phyloP scores from a whole-genome alignment of 139 green algal genomes.

The Deuterostichococcus epilithicus region DNA sequence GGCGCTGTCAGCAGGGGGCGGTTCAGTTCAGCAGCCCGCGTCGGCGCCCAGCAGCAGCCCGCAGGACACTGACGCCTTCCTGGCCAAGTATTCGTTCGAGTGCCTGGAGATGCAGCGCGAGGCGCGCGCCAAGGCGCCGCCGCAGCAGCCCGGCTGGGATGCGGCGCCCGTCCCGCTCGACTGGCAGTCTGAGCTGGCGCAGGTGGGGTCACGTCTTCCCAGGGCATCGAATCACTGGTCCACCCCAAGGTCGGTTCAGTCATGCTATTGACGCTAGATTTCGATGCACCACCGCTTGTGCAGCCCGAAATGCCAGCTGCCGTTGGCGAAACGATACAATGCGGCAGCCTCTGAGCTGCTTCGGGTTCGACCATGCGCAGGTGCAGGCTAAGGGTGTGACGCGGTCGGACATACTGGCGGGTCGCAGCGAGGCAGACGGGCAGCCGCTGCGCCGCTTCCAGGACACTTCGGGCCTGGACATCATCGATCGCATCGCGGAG shows the following conservation, averaged over 20 bases:
- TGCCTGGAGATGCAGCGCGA: background rate
- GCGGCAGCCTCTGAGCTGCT: no score
- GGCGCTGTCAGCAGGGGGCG: background rate
- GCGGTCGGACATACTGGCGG: background rate
- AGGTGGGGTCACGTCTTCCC: no score
- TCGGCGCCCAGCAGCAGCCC: no score
- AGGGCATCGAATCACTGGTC: no score
- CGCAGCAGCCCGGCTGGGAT: background rate
- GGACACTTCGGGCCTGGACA: background rate
- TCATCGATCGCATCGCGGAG: background rate
- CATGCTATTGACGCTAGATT: background rate
- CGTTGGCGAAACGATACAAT: no score
- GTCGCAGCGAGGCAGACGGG: background rate
- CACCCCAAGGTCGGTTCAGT: no score
- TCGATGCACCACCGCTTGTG: background rate
- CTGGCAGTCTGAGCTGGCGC: background rate
- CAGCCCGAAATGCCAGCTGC: no score
- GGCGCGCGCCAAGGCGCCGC: no score
- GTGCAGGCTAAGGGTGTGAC: background rate
- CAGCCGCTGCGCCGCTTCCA: background rate
- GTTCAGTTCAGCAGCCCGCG: no score
- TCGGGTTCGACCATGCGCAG: background rate
- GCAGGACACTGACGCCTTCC: background rate
- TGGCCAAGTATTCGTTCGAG: background rate
- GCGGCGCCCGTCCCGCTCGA: background rate